Evolutionary conservation across 768 basidiomycete species (phyloP).

Genomic region (Russula lepida): DNA sequence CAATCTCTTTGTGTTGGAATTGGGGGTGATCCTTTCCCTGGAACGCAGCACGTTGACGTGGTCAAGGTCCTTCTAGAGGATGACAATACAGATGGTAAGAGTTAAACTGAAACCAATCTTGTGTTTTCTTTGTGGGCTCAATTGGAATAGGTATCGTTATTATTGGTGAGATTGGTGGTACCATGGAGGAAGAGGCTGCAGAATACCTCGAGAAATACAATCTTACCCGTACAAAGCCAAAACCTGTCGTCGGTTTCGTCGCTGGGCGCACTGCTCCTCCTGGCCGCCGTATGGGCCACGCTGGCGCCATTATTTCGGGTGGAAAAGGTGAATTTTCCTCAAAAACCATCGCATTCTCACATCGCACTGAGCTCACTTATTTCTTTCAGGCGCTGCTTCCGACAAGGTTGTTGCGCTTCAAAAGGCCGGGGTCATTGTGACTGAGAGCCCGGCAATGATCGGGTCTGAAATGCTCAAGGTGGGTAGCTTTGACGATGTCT

Average conservation of each 20-base stretch:
- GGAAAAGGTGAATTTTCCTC: slow-evolving; percentile 66
- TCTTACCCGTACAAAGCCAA: slow-evolving; percentile 75
- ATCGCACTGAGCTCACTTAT: not conserved
- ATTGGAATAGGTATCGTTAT: slow-evolving; percentile 72
- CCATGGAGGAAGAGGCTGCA: slow-evolving; percentile 99
- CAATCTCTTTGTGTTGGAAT: slow-evolving; percentile 96
- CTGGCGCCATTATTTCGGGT: slow-evolving; percentile 96
- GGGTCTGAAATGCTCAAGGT: slow-evolving; percentile 86
- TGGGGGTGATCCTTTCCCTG: slow-evolving; percentile 95
- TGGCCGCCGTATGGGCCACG: slow-evolving; percentile 96
- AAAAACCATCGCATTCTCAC: not conserved
- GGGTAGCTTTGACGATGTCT: slow-evolving; percentile 17
- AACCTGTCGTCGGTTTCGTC: slow-evolving; percentile 97
- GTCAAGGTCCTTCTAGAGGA: slow-evolving; percentile 95
- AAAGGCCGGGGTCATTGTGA: slow-evolving; percentile 87
- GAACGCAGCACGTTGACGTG: slow-evolving; percentile 92
- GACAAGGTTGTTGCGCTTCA: slow-evolving; percentile 93
- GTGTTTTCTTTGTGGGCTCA: slow-evolving; percentile 5
- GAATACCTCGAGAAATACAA: slow-evolving; percentile 92
- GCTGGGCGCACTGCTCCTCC: slow-evolving; percentile 97
- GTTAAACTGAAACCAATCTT: not conserved
- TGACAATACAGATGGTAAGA: slow-evolving; percentile 77
- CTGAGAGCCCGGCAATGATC: slow-evolving; percentile 93
- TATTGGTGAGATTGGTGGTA: slow-evolving; percentile 98
- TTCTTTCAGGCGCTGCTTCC: slow-evolving; percentile 60